Evolutionary conservation across 1,284 basidiomycete genomes (phyloP), one percentile per base, ranked within the genome.

Genomic region (Anthracocystis walkeri): DNA sequence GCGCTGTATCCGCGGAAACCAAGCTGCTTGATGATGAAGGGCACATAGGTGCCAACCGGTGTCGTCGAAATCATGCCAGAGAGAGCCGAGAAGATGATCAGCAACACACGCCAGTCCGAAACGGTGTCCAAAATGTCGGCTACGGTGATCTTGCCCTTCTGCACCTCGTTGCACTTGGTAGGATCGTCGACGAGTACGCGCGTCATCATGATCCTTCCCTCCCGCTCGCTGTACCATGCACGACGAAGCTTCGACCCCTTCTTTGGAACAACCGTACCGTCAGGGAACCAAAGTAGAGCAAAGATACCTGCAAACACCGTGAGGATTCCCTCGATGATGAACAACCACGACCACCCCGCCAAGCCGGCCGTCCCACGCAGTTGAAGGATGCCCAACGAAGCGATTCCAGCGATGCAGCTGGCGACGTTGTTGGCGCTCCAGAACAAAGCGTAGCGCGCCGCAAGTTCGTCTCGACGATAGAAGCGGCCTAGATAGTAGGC

Each of bases 371-470:
- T 45, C 21, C 44, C 44, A 23, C 44, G 44, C 44, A 45, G 21
- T 3, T n/a, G 20, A 21, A 45, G 44, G 23, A 45, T 45, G 20
- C 44, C 44, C 44, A 45, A 25, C 11, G 44, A 45, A 7, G 44
- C 20, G 44, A 45, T 21, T 23, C 44, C 44, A 11, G 44, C 44
- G 23, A 45, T 45, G 44, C 44, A 45, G 21, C 44, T 45, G 44
- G 44, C 44, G 44, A 45, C 10, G 21, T 45, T 45, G 44, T 45
- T 45, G 44, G 44, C 44, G 44, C 44, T 45, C 44, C 44, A 45
- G 44, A 45, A 45, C 44, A 45, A 25, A 2, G 44, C 44, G 44
- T 45, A 45, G 10, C 44, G 44, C 4, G 20, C 23, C 7, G 44
- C 44, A 16, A 45, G 44, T 21, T 45, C 44, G 44, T 45, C 44